These are phyloP conservation scores for Strobilomyces echinocephalus DNA, from an alignment of 768 basidiomycete genomes.

Conservation along the genomic window DNA sequence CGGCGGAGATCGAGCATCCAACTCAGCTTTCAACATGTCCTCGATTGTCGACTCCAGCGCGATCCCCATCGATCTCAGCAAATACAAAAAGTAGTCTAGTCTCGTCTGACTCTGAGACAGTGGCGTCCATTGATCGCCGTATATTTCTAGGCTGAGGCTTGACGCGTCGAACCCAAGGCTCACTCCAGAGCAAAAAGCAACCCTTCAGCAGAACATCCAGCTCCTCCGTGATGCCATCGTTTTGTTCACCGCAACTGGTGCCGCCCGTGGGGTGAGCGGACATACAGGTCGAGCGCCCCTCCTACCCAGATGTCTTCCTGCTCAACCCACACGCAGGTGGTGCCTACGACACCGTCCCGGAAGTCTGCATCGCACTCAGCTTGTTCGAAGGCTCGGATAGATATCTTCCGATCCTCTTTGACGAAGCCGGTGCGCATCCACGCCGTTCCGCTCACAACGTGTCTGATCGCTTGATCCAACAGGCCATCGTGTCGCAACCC, in stretches of 20 bases:
- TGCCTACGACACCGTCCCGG: slow-evolving; percentile 75
- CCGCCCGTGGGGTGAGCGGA: slow-evolving; percentile 81
- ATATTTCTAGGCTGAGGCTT: slow-evolving; percentile 51
- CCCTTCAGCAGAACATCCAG: slow-evolving; percentile 66
- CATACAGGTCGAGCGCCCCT: slow-evolving; percentile 55
- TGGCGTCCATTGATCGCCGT: not conserved
- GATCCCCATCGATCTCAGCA: slow-evolving; percentile 76
- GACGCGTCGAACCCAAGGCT: slow-evolving; percentile 66
- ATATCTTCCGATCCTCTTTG: slow-evolving; percentile 68
- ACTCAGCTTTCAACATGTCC: slow-evolving; percentile 1
- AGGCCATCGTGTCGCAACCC: slow-evolving; percentile 90
- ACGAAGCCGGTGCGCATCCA: slow-evolving; percentile 63
- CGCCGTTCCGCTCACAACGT: not conserved
- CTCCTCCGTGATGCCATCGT: slow-evolving; percentile 82
- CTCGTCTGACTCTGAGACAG: not conserved
- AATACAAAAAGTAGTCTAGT: slow-evolving; percentile 61
- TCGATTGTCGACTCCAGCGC: slow-evolving; percentile 39
- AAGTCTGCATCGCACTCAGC: slow-evolving; percentile 74
- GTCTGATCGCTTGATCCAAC: slow-evolving; percentile 1
- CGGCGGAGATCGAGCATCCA: not conserved
- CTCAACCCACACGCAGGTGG: slow-evolving; percentile 37
- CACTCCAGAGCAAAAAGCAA: slow-evolving; percentile 54
- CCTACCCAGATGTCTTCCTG: not conserved
- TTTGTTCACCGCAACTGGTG: slow-evolving; percentile 80
- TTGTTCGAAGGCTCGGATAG: slow-evolving; percentile 62